Percentiles rank a stretch among this genome's conserved stretches.
Conservation (phyloP, 1,139 yeast species). For the Kodamaea fungicola region DNA sequence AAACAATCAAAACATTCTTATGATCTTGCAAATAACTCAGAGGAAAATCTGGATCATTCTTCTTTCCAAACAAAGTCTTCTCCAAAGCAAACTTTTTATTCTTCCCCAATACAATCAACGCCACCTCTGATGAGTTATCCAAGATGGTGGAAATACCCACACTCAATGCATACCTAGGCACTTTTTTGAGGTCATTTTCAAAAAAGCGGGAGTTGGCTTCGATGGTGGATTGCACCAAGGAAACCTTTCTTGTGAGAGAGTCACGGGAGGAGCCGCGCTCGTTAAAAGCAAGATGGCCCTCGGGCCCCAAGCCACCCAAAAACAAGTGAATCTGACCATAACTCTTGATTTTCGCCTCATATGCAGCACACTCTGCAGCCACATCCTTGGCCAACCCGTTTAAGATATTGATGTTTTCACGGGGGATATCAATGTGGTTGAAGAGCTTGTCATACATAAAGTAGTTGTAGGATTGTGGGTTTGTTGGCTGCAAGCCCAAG, state of each 20-base stretch:
- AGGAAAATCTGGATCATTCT: constrained; percentile 39
- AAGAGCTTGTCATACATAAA: constrained; percentile 60
- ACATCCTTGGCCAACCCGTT: constrained; percentile 49
- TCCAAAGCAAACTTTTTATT: constrained; percentile 42
- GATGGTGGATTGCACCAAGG: constrained; percentile 51
- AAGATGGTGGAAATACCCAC: constrained; percentile 64
- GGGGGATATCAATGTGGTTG: constrained; percentile 56
- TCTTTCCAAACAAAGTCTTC: constrained; percentile 37
- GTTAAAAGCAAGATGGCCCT: constrained; percentile 64
- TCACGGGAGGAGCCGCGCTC: constrained; percentile 53
- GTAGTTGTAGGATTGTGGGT: constrained; percentile 57
- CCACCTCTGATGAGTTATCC: constrained; percentile 54
- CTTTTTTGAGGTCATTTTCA: constrained; percentile 42
- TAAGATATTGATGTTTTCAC: constrained; percentile 53
- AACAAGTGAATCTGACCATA: constrained; percentile 56
- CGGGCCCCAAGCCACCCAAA: constrained; percentile 63
- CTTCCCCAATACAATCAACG: constrained; percentile 47
- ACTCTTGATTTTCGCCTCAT: constrained; percentile 49
- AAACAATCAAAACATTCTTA: constrained; percentile 40
- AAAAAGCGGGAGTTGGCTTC: constrained; percentile 58
- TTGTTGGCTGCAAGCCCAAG: constrained; percentile 45
- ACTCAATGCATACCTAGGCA: constrained; percentile 52
- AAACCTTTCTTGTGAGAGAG: constrained; percentile 48
- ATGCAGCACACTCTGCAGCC: constrained; percentile 45
- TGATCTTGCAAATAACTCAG: constrained; percentile 48